phyloP scores from a whole-genome alignment of 371 early-diverging fungal genomes.

The Coemansia sp. region DNA sequence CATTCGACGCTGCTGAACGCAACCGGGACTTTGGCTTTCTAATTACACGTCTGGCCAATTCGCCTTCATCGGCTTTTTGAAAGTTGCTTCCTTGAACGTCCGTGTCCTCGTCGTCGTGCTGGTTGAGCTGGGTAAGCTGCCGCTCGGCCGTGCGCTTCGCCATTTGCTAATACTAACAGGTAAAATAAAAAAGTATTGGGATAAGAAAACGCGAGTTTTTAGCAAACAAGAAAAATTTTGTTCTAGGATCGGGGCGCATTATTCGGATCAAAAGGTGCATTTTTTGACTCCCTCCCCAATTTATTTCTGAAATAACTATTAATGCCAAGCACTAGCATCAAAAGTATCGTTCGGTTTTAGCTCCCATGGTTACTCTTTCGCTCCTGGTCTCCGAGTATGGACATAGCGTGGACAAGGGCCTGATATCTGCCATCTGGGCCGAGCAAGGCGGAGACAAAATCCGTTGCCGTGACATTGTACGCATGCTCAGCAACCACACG shows the following conservation, averaged over 20 bases:
- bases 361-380: conserved; percentile 16
- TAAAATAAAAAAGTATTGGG: background rate
- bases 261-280: too few relatives aligned
- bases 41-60: conserved; percentile 30
- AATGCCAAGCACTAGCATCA: background rate
- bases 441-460: conserved; percentile 27
- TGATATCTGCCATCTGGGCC: conserved; percentile 41
- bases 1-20: conserved; percentile 9
- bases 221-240: conserved; percentile 11
- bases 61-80: conserved; percentile 19
- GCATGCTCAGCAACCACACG: conserved; percentile 33
- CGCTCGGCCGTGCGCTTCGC: conserved; percentile 45
- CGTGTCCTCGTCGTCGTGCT: conserved; percentile 43
- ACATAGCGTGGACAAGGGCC: conserved; percentile 23
- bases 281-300: too few relatives aligned
- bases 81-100: conserved; percentile 19
- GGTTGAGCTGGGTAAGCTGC: conserved; percentile 51
- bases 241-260: background rate
- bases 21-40: conserved; percentile 45
- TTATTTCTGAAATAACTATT: background rate
- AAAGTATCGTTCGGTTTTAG: too few relatives aligned
- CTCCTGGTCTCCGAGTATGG: conserved; percentile 36
- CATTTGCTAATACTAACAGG: conserved; percentile 18
- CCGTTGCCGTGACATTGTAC: conserved; percentile 40
- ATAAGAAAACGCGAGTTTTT: background rate